A percentile compares a stretch with the other conserved stretches of the same genome.
phyloP scores from a whole-genome alignment of 345 rosid genomes.

The Crucihimalaya himalaica region DNA sequence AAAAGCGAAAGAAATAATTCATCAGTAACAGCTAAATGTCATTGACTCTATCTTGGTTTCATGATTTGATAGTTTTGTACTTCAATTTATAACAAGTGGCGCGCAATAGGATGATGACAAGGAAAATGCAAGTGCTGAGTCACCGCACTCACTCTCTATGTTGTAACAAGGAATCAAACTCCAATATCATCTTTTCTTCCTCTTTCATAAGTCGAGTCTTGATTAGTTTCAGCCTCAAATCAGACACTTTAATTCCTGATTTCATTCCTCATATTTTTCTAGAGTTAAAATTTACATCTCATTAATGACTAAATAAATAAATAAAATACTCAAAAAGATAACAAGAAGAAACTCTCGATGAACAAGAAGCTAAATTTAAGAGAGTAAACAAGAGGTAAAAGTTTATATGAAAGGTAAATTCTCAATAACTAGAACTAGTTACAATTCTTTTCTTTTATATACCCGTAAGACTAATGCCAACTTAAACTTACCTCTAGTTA shows the following conservation, averaged over 20 bases:
- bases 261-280: background rate
- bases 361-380: background rate
- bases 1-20: background rate
- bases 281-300: background rate
- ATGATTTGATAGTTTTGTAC: constrained; percentile 36
- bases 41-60: constrained; percentile 15
- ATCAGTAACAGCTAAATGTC: constrained; percentile 25
- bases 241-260: background rate
- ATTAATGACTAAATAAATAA: background rate
- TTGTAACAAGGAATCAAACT: constrained; percentile 31
- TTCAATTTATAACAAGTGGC: constrained; percentile 31
- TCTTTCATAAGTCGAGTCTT: constrained; percentile 8
- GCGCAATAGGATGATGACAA: constrained; percentile 30
- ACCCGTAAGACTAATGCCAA: background rate
- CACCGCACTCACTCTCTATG: constrained; percentile 34
- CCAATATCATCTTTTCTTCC: constrained; percentile 20
- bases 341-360: background rate
- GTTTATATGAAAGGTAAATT: background rate
- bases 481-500: background rate
- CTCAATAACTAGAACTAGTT: background rate
- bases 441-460: background rate
- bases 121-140: constrained; percentile 35
- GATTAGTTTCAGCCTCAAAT: constrained; percentile 3
- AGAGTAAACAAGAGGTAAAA: background rate
- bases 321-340: background rate